phyloP scores from a whole-genome alignment of 441 rosid species.

The Eutrema salsugineum region DNA sequence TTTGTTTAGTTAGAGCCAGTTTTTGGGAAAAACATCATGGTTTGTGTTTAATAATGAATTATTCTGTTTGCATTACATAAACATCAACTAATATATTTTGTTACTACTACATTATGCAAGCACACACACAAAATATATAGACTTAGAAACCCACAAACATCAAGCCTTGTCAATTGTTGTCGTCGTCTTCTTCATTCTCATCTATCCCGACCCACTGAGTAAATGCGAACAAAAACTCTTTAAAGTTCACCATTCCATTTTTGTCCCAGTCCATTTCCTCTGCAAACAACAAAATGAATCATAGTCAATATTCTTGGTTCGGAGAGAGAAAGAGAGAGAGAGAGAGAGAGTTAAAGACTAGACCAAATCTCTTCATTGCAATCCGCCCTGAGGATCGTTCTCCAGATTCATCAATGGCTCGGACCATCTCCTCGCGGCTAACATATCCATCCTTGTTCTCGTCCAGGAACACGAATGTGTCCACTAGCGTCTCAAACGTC shows the following conservation, averaged over 20 bases:
- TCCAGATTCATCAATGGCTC: conserved; percentile 85
- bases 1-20: conserved; percentile 16
- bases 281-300: conserved; percentile 29
- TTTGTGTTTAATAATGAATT: conserved; percentile 16
- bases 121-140: conserved; percentile 20
- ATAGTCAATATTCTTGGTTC: not conserved
- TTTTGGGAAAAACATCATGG: conserved; percentile 13
- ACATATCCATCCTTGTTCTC: conserved; percentile 87
- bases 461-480: conserved; percentile 88
- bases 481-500: conserved; percentile 79
- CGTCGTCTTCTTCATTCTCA: conserved; percentile 62
- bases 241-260: conserved; percentile 83
- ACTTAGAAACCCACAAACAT: not conserved
- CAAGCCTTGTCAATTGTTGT: conserved; percentile 23
- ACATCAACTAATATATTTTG: conserved; percentile 9
- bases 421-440: conserved; percentile 84
- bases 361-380: conserved; percentile 96
- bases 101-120: conserved; percentile 10
- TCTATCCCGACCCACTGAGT: conserved; percentile 83
- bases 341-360: conserved; percentile 14
- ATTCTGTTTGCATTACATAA: conserved; percentile 26
- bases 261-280: conserved; percentile 99
- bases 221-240: conserved; percentile 90
- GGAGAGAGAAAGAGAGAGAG: not conserved
- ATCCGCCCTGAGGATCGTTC: conserved; percentile 82